These are phyloP conservation scores for Naganishia liquefaciens DNA, from an alignment of 1,284 basidiomycete species.

Conservation along the genomic window DNA sequence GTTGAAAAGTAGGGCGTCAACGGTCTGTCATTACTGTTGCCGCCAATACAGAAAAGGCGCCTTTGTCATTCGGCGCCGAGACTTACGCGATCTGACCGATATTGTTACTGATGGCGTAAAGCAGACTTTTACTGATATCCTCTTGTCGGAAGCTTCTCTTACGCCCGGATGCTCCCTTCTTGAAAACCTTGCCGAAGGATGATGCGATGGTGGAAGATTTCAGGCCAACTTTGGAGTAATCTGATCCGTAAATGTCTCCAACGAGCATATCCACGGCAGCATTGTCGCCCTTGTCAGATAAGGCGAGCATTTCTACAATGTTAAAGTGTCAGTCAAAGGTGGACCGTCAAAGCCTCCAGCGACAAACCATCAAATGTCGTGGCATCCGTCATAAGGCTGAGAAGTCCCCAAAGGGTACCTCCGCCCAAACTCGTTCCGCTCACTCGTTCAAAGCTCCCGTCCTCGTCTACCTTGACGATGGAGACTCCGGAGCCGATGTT, in stretches of 20 bases:
- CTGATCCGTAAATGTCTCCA: conserved; percentile 96
- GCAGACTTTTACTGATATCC: conserved; percentile 89
- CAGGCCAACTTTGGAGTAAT: conserved; percentile 88
- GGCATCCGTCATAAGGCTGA: conserved; percentile 93
- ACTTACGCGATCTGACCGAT: conserved; percentile 99
- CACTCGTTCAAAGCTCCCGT: conserved; percentile 92
- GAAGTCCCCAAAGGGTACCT: conserved; percentile 97
- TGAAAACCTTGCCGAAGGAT: conserved; percentile 98
- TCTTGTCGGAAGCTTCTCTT: conserved; percentile 82
- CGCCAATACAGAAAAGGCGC: neutral
- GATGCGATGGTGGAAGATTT: conserved; percentile 98
- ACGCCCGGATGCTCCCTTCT: conserved; percentile 62
- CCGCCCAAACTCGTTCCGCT: conserved; percentile 96
- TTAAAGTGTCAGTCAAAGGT: neutral
- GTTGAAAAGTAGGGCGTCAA: conserved; percentile 7
- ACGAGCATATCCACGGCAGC: conserved; percentile 97
- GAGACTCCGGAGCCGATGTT: conserved; percentile 98
- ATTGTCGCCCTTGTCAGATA: conserved; percentile 94
- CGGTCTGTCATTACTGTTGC: conserved; percentile 19
- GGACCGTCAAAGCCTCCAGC: neutral
- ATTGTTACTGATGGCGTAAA: conserved; percentile 98
- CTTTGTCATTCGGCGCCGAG: no score
- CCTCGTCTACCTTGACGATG: conserved; percentile 94
- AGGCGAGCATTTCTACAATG: conserved; percentile 82
- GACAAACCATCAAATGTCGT: conserved; percentile 87